Percentiles rank a stretch among this genome's conserved stretches.
phyloP scores from a whole-genome alignment of 2,329 filamentous ascomycete genomes.

The Diaporthe citri region DNA sequence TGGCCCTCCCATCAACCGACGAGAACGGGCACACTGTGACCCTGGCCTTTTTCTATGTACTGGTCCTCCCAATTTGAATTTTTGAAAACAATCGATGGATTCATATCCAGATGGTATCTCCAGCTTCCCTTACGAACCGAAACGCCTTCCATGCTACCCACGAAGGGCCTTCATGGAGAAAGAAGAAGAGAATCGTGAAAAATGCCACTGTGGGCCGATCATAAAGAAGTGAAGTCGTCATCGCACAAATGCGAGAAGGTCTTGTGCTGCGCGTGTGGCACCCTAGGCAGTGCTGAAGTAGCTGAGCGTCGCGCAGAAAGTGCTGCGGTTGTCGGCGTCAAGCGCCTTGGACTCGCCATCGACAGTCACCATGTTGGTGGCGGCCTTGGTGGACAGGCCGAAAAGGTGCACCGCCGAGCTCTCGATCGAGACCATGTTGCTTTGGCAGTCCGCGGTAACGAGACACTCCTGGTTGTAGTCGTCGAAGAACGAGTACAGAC shows the following conservation, averaged over 20 bases:
- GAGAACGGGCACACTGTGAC: neutral
- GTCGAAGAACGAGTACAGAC: constrained; percentile 86
- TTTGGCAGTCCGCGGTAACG: constrained; percentile 76
- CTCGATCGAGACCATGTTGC: constrained; percentile 82
- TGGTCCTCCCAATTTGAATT: constrained; percentile 1
- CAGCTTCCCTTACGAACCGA: constrained; percentile 27
- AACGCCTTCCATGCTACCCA: constrained; percentile 36
- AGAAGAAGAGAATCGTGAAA: constrained; percentile 38
- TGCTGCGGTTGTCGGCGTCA: constrained; percentile 74
- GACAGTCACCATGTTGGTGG: constrained; percentile 78
- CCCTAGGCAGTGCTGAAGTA: constrained; percentile 54
- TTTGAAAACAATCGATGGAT: constrained; percentile 19
- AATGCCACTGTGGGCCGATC: constrained; percentile 30
- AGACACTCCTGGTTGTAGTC: constrained; percentile 83
- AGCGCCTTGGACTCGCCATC: constrained; percentile 66
- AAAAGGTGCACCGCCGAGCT: constrained; percentile 73
- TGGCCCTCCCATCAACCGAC: constrained; percentile 8
- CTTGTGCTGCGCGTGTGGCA: neutral
- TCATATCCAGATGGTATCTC: constrained; percentile 36
- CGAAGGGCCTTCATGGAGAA: constrained; percentile 35
- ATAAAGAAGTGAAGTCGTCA: constrained; percentile 36
- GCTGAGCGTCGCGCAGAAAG: constrained; percentile 73
- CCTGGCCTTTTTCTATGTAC: constrained; percentile 1
- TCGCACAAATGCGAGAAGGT: neutral
- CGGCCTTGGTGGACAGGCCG: constrained; percentile 80